Conservation (phyloP, 495 filamentous ascomycete species). For the Trichoderma erinaceum region DNA sequence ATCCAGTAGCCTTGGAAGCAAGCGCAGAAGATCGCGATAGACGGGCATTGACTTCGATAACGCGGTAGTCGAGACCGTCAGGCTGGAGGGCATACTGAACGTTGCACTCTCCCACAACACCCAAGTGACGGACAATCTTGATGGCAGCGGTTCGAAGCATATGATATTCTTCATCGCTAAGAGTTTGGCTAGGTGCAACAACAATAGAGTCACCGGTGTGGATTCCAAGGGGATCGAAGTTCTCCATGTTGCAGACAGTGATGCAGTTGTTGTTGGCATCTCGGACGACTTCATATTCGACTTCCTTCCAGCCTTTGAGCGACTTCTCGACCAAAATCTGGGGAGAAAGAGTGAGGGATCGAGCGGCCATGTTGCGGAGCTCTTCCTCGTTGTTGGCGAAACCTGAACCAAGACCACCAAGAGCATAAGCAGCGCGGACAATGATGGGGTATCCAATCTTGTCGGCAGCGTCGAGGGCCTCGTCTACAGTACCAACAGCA, state of each 20-base stretch:
- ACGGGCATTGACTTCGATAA: constrained; percentile 97
- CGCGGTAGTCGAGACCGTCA: constrained; percentile 89
- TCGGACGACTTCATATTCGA: constrained; percentile 95
- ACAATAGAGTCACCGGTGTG: constrained; percentile 98
- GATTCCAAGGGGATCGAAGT: constrained; percentile 94
- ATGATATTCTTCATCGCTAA: constrained; percentile 96
- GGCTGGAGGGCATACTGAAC: constrained; percentile 96
- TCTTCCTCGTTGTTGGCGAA: constrained; percentile 93
- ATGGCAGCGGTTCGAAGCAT: constrained; percentile 96
- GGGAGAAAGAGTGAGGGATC: constrained; percentile 88
- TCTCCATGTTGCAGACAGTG: constrained; percentile 99
- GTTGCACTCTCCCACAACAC: constrained; percentile 96
- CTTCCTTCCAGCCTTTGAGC: constrained; percentile 99
- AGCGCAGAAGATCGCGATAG: constrained; percentile 93
- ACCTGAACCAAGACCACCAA: constrained; percentile 94
- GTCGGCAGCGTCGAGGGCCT: constrained; percentile 79
- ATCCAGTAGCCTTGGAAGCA: constrained; percentile 96
- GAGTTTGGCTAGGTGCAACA: constrained; percentile 88
- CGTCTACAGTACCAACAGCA: constrained; percentile 83
- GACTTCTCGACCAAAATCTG: constrained; percentile 98
- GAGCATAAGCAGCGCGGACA: constrained; percentile 89
- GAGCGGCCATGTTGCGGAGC: constrained; percentile 82
- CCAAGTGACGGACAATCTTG: constrained; percentile 92
- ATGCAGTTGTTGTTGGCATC: constrained; percentile 96
- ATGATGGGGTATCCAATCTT: constrained; percentile 94